These are phyloP conservation scores for Yarrowia alimentaria DNA, from an alignment of 805 yeast species.

Conservation along the genomic window DNA sequence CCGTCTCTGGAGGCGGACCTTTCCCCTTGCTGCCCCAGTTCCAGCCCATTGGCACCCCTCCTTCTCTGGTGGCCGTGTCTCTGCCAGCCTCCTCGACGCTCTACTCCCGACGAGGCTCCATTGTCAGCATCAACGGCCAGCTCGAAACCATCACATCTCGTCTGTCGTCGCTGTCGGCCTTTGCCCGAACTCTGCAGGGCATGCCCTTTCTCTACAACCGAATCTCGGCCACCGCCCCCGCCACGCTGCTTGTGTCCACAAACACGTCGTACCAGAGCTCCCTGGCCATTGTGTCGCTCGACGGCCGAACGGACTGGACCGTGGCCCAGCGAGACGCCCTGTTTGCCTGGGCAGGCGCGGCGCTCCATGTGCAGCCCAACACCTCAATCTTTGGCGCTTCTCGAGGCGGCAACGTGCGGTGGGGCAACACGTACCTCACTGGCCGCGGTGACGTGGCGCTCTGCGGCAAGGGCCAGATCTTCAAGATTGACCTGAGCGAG, in stretches of 20 bases:
- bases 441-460: conserved; percentile 47
- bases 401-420: conserved; percentile 31
- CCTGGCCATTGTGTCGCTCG: conserved; percentile 42
- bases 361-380: conserved; percentile 34
- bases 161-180: conserved; percentile 36
- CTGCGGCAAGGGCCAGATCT: conserved; percentile 44
- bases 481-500: conserved; percentile 41
- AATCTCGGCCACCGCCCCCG: conserved; percentile 38
- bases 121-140: conserved; percentile 49
- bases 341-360: conserved; percentile 48
- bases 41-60: conserved; percentile 45
- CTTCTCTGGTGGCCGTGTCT: conserved; percentile 44
- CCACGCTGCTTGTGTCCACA: conserved; percentile 36
- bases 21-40: conserved; percentile 46
- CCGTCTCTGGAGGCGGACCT: conserved; percentile 45
- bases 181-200: conserved; percentile 33
- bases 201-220: conserved; percentile 40
- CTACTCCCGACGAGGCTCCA: conserved; percentile 44
- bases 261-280: conserved; percentile 33
- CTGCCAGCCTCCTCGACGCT: conserved; percentile 47
- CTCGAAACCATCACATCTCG: conserved; percentile 33
- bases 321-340: conserved; percentile 43
- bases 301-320: conserved; percentile 42
- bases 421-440: conserved; percentile 39
- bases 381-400: conserved; percentile 26